Conservation (phyloP, 495 filamentous ascomycete genomes). For the Hypoxylon rickii region DNA sequence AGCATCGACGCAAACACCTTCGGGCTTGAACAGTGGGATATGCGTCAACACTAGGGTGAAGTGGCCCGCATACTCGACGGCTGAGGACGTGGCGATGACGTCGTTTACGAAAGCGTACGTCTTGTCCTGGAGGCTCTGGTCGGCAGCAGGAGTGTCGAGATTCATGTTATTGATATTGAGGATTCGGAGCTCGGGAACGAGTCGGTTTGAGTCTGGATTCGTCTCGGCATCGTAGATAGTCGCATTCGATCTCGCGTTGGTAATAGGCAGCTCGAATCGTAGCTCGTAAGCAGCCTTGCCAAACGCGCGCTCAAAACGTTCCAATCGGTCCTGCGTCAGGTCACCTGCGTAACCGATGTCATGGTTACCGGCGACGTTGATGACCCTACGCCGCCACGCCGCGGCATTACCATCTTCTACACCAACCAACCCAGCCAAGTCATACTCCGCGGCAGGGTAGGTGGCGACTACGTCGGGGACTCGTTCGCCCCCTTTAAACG, state of each 20-base stretch:
- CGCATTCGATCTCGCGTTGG: conserved; percentile 35
- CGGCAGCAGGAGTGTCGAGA: conserved; percentile 78
- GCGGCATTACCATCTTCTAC: conserved; percentile 47
- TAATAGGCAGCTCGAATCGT: conserved; percentile 64
- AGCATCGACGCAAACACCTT: conserved; percentile 80
- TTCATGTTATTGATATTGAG: conserved; percentile 90
- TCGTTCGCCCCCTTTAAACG: conserved; percentile 70
- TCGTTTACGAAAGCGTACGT: conserved; percentile 80
- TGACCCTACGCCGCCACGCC: conserved; percentile 73
- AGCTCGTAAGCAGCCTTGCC: conserved; percentile 88
- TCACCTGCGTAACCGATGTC: conserved; percentile 97
- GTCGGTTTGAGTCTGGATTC: conserved; percentile 45
- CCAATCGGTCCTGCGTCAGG: conserved; percentile 68
- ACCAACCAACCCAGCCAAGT: conserved; percentile 56
- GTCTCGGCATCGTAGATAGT: conserved; percentile 41
- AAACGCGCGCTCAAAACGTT: conserved; percentile 80
- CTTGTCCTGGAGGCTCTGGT: conserved; percentile 64
- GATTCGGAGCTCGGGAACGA: conserved; percentile 70
- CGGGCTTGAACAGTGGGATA: conserved; percentile 83
- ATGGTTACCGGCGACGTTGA: conserved; percentile 92
- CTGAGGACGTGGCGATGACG: conserved; percentile 65
- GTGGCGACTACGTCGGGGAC: conserved; percentile 66
- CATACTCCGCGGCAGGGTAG: conserved; percentile 53
- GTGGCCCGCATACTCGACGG: conserved; percentile 67
- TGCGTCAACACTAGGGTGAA: conserved; percentile 89